phyloP scores from a whole-genome alignment of 192 early-diverging fungal genomes.

The Bifiguratus adelaidae region DNA sequence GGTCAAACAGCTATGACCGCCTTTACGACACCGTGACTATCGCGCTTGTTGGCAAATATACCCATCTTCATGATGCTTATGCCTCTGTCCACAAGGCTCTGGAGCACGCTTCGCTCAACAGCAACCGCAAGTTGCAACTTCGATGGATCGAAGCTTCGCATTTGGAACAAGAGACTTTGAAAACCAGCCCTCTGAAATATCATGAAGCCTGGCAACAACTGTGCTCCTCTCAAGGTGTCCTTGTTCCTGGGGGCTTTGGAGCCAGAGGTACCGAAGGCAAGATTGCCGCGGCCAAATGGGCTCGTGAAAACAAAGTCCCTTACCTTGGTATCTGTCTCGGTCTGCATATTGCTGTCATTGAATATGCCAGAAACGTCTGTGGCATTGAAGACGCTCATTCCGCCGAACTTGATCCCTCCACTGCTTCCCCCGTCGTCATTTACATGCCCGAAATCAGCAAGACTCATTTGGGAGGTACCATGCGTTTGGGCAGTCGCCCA shows the following conservation, averaged over 20 bases:
- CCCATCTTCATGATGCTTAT: slow-evolving; percentile 91
- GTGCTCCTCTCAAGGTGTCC: slow-evolving; percentile 81
- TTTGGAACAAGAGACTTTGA: slow-evolving; percentile 64
- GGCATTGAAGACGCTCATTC: slow-evolving; percentile 74
- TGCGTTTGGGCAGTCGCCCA: slow-evolving; percentile 82
- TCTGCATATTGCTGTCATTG: slow-evolving; percentile 93
- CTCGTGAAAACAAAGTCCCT: slow-evolving; percentile 93
- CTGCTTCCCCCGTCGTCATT: slow-evolving; percentile 68
- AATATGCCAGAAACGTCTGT: slow-evolving; percentile 91
- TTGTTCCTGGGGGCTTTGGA: slow-evolving; percentile 98
- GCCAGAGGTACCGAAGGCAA: slow-evolving; percentile 95
- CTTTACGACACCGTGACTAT: slow-evolving; percentile 79
- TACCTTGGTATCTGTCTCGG: slow-evolving; percentile 98
- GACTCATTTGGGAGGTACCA: slow-evolving; percentile 91
- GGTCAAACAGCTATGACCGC: slow-evolving; percentile 61
- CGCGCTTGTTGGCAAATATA: slow-evolving; percentile 95
- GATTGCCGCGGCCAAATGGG: slow-evolving; percentile 91
- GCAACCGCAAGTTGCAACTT: slow-evolving; percentile 73
- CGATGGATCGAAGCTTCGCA: slow-evolving; percentile 95
- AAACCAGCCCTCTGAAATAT: slow-evolving; percentile 82
- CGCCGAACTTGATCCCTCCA: slow-evolving; percentile 71
- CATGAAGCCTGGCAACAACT: slow-evolving; percentile 92
- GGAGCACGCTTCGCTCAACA: slow-evolving; percentile 86
- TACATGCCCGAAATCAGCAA: slow-evolving; percentile 98
- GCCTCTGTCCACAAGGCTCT: slow-evolving; percentile 94